A percentile compares a stretch with the other conserved stretches of the same genome.
Evolutionary conservation across 106 monocot genomes (phyloP).

Genomic region (Acorus calamus): DNA sequence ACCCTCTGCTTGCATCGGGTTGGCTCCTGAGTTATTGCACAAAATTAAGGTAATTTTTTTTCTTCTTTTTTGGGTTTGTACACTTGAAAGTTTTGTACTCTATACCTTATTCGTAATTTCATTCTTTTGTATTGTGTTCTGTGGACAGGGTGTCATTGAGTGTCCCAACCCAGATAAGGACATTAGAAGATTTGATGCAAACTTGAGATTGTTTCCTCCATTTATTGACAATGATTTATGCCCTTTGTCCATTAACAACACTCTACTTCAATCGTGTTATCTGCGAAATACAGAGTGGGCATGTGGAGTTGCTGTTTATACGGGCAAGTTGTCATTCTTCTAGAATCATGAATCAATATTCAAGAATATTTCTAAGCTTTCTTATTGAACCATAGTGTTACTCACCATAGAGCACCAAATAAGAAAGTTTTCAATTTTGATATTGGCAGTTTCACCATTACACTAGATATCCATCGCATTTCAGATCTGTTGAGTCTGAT

Average conservation of each 20-base stretch:
- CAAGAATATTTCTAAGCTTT: neutral
- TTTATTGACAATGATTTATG: conserved; percentile 84
- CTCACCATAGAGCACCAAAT: too few species aligned
- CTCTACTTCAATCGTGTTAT: conserved; percentile 86
- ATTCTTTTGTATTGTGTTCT: conserved; percentile 1
- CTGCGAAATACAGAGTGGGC: conserved; percentile 96
- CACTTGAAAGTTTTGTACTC: neutral
- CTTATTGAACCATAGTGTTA: too few species aligned
- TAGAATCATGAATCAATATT: conserved; percentile 1
- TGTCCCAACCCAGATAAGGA: conserved; percentile 88
- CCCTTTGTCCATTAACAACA: conserved; percentile 87
- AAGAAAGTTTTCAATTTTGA: too few species aligned
- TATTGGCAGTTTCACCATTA: too few species aligned
- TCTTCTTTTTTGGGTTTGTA: neutral
- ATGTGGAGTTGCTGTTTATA: conserved; percentile 97
- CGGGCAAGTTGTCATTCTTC: conserved; percentile 33
- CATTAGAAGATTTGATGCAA: conserved; percentile 95
- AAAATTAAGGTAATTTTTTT: conserved; percentile 57
- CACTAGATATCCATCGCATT: too few species aligned
- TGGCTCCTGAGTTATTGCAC: conserved; percentile 54
- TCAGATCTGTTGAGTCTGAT: too few species aligned
- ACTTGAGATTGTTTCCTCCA: conserved; percentile 80
- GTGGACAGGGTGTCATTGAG: conserved; percentile 79
- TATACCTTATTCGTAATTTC: conserved; percentile 2
- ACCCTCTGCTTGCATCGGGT: conserved; percentile 51